Evolutionary conservation across 331 rosid genomes (phyloP).

Genomic region (Acacia concinna): DNA sequence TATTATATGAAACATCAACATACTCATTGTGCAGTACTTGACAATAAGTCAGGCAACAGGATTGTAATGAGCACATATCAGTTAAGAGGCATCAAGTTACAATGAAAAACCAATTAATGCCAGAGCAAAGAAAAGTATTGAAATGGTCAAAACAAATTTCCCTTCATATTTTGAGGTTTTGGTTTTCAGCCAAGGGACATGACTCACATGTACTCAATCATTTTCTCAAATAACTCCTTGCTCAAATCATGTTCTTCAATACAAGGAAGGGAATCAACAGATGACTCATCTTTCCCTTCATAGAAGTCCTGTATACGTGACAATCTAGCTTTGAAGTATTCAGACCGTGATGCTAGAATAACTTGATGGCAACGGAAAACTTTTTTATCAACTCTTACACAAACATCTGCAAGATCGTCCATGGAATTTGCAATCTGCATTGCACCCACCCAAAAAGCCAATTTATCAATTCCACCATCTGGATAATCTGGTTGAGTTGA

Average conservation of each 20-base stretch:
- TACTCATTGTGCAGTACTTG: slow-evolving; percentile 17
- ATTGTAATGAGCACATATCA: slow-evolving; percentile 20
- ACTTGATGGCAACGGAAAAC: slow-evolving; percentile 86
- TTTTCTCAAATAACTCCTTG: slow-evolving; percentile 77
- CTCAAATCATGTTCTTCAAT: slow-evolving; percentile 85
- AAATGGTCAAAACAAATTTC: slow-evolving; percentile 2
- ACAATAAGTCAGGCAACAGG: slow-evolving; percentile 15
- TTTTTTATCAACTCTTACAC: slow-evolving; percentile 63
- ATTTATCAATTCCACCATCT: slow-evolving; percentile 42
- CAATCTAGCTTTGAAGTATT: slow-evolving; percentile 86
- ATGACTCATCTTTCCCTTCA: slow-evolving; percentile 57
- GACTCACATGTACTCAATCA: slow-evolving; percentile 88
- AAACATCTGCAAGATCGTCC: slow-evolving; percentile 86
- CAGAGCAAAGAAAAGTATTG: neutral
- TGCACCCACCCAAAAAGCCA: slow-evolving; percentile 36
- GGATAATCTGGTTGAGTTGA: slow-evolving; percentile 42
- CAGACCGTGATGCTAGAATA: slow-evolving; percentile 92
- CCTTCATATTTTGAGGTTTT: slow-evolving; percentile 22
- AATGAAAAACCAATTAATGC: neutral
- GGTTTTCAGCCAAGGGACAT: slow-evolving; percentile 20
- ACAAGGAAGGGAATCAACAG: slow-evolving; percentile 60
- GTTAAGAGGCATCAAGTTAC: slow-evolving; percentile 19
- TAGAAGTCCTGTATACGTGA: slow-evolving; percentile 79
- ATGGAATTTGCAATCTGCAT: slow-evolving; percentile 46
- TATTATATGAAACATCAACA: slow-evolving; percentile 14